A percentile compares a stretch with the other conserved stretches of the same genome.
Conservation (phyloP, 768 basidiomycete species). For the Lactarius pseudohatsudake region DNA sequence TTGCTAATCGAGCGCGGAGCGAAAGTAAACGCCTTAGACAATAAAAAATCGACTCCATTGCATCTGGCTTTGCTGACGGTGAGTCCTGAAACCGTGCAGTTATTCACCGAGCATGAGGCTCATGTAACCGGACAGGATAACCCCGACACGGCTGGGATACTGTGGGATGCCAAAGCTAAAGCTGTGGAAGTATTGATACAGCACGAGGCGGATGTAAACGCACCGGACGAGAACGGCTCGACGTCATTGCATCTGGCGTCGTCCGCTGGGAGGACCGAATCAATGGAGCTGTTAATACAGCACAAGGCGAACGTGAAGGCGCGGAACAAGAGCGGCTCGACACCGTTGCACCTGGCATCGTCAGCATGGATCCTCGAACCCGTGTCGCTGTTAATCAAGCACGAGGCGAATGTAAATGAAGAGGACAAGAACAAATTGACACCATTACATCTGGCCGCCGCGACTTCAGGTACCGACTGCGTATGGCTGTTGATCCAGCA, state of each 20-base stretch:
- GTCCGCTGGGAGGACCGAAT: neutral
- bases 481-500: too few species aligned
- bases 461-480: too few species aligned
- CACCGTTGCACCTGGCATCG: neutral
- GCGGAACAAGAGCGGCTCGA: neutral
- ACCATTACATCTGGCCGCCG: too few species aligned
- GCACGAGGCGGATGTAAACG: neutral
- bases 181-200: neutral
- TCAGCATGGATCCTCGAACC: neutral
- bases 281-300: neutral
- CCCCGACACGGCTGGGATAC: neutral
- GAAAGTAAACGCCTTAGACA: neutral
- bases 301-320: neutral
- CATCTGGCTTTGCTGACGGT: neutral
- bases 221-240: neutral
- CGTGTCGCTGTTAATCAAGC: too few species aligned
- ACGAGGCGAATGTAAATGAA: too few species aligned
- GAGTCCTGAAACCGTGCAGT: neutral
- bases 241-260: neutral
- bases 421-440: too few species aligned
- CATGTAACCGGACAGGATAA: neutral
- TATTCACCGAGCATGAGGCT: neutral
- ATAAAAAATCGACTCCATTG: neutral
- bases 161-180: neutral
- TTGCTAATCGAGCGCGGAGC: neutral